Conservation (phyloP, 768 basidiomycete genomes). For the Harrya chromipes region DNA sequence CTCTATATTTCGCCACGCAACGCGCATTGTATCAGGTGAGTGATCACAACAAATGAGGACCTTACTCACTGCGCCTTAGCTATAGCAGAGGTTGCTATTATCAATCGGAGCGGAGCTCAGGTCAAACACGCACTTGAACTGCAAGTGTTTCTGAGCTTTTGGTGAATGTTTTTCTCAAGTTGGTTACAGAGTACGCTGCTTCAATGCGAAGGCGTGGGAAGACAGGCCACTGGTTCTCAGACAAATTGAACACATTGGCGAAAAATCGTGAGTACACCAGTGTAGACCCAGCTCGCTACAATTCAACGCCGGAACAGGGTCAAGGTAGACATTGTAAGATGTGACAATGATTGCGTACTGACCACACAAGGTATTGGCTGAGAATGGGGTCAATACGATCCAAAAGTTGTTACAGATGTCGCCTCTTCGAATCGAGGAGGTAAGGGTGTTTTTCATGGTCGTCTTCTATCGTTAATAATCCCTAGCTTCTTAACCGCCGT, state of each 20-base stretch:
- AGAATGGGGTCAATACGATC: conserved; percentile 68
- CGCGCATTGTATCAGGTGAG: conserved; percentile 73
- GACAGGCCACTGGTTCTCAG: conserved; percentile 78
- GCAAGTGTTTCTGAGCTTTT: conserved; percentile 36
- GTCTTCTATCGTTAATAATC: conserved; percentile 3
- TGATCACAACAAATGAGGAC: neutral
- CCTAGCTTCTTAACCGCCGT: conserved; percentile 68
- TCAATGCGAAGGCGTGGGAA: conserved; percentile 90
- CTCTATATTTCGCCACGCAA: conserved; percentile 69
- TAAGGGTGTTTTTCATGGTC: conserved; percentile 22
- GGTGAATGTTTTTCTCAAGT: neutral
- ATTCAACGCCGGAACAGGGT: conserved; percentile 17
- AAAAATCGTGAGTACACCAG: conserved; percentile 68
- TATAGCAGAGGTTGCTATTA: conserved; percentile 72
- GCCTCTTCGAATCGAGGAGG: conserved; percentile 62
- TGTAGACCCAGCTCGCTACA: neutral
- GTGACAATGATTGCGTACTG: conserved; percentile 1
- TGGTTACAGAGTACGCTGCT: conserved; percentile 59
- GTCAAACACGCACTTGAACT: conserved; percentile 74
- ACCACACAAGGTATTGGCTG: conserved; percentile 61
- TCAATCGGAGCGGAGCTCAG: conserved; percentile 61
- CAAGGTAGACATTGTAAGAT: conserved; percentile 16
- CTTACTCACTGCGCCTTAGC: conserved; percentile 42
- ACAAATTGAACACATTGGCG: conserved; percentile 88
- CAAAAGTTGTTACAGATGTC: conserved; percentile 51